These are phyloP conservation scores for Apiospora saccharicola DNA, from an alignment of 2,329 filamentous ascomycete species.

Conservation along the genomic window DNA sequence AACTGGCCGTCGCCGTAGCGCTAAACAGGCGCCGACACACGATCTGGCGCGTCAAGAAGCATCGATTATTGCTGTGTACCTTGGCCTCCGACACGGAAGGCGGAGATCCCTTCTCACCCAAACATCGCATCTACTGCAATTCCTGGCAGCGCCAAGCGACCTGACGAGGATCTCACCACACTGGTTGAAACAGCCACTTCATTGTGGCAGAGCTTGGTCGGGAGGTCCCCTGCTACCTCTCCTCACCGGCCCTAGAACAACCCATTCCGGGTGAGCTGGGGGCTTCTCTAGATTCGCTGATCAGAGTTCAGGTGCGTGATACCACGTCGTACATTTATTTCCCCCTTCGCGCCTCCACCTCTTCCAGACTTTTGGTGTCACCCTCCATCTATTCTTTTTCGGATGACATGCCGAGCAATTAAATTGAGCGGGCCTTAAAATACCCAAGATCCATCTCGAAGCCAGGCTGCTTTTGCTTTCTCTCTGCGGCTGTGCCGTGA, in stretches of 20 bases:
- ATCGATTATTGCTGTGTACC: neutral
- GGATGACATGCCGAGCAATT: neutral
- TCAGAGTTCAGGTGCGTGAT: slow-evolving; percentile 3
- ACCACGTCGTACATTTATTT: slow-evolving; percentile 1
- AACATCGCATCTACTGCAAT: slow-evolving; percentile 7
- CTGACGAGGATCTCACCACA: slow-evolving; percentile 11
- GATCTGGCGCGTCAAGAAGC: slow-evolving; percentile 10
- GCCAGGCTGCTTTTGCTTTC: neutral
- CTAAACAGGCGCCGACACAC: slow-evolving; percentile 18
- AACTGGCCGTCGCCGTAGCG: neutral
- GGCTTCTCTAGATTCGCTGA: slow-evolving; percentile 16
- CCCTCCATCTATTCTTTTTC: slow-evolving; percentile 17
- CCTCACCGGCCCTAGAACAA: slow-evolving; percentile 17
- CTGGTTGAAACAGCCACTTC: slow-evolving; percentile 18
- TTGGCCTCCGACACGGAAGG: slow-evolving; percentile 20
- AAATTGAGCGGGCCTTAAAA: slow-evolving; percentile 1
- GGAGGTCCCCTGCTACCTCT: slow-evolving; percentile 1
- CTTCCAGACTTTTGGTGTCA: neutral
- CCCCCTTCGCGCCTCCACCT: slow-evolving; percentile 15
- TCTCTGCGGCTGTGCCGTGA: neutral
- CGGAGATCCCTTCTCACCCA: slow-evolving; percentile 8
- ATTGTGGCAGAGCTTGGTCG: slow-evolving; percentile 9
- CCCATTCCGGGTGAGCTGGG: slow-evolving; percentile 5
- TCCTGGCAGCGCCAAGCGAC: neutral
- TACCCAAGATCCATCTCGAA: neutral